These are phyloP conservation scores for Strobilomyces echinocephalus DNA, from an alignment of 768 basidiomycete species.

Conservation along the genomic window DNA sequence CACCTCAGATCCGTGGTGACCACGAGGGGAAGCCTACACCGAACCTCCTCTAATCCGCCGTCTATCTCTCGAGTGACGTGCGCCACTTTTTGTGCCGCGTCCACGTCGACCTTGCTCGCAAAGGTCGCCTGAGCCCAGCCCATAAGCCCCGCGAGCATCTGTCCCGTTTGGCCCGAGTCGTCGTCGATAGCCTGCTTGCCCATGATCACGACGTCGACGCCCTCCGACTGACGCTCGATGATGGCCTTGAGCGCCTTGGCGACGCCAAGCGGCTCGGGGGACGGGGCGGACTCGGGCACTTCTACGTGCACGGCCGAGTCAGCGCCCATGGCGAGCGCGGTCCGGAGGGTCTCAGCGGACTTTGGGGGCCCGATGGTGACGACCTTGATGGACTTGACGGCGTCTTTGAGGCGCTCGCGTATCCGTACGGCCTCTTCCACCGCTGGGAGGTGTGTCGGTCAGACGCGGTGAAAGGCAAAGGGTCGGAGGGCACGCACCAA, in stretches of 20 bases:
- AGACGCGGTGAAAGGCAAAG: neutral
- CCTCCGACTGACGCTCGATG: constrained; percentile 56
- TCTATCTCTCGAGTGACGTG: constrained; percentile 87
- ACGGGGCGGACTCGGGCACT: constrained; percentile 61
- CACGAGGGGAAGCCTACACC: constrained; percentile 74
- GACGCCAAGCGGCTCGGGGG: constrained; percentile 87
- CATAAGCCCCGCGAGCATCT: constrained; percentile 92
- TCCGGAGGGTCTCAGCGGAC: constrained; percentile 83
- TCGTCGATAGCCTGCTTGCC: constrained; percentile 99
- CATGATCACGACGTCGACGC: constrained; percentile 84
- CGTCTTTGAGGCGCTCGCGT: constrained; percentile 76
- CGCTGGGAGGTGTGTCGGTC: constrained; percentile 43
- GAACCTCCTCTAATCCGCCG: constrained; percentile 83
- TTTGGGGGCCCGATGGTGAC: constrained; percentile 95
- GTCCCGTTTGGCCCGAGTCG: constrained; percentile 91
- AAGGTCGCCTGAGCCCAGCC: constrained; percentile 94
- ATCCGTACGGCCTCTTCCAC: constrained; percentile 96
- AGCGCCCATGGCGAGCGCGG: constrained; percentile 97
- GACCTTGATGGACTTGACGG: constrained; percentile 82
- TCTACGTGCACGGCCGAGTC: constrained; percentile 91
- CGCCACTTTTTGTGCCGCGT: constrained; percentile 57
- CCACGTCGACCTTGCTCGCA: constrained; percentile 80
- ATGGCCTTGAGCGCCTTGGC: constrained; percentile 80
- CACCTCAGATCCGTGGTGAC: constrained; percentile 92
- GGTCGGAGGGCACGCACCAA: constrained; percentile 51